A percentile compares a stretch with the other conserved stretches of the same genome.
Conservation (phyloP, 2,329 filamentous ascomycete genomes). For the Coleophoma crateriformis region DNA sequence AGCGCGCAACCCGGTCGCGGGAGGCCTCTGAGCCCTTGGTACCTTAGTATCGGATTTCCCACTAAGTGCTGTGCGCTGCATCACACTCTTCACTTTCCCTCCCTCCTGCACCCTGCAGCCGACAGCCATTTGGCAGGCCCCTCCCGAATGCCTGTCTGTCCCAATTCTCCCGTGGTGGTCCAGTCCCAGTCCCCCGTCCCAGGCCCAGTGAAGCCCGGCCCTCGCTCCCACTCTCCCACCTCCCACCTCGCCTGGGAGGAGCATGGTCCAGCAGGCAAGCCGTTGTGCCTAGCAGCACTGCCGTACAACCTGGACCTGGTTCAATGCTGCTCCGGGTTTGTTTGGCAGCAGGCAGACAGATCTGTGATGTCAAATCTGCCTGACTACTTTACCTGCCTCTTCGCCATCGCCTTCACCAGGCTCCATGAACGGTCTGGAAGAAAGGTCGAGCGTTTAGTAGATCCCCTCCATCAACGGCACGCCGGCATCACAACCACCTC, state of each 20-base stretch:
- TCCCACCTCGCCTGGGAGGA: neutral
- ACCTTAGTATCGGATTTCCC: constrained; percentile 9
- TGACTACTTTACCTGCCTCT: constrained; percentile 4
- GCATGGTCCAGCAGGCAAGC: neutral
- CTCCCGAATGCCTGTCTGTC: neutral
- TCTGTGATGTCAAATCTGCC: constrained; percentile 7
- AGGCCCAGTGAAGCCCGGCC: too few relatives aligned
- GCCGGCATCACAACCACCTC: too few relatives aligned
- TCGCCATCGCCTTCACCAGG: neutral
- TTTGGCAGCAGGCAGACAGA: constrained; percentile 4
- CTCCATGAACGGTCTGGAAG: too few relatives aligned
- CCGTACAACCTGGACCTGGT: constrained; percentile 6
- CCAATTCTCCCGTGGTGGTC: too few relatives aligned
- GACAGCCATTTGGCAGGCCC: constrained; percentile 6
- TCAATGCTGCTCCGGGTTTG: constrained; percentile 8
- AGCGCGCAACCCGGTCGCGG: neutral
- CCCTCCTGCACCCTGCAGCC: neutral
- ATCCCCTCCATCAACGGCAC: too few relatives aligned
- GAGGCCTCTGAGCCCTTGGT: neutral
- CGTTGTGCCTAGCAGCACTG: constrained; percentile 10
- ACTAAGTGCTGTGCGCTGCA: neutral
- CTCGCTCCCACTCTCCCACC: neutral
- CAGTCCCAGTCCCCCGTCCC: too few relatives aligned
- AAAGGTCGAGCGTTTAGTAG: too few relatives aligned
- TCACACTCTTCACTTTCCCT: too few relatives aligned